Base-by-base conservation (phyloP, 306 rosid genomes). In the Acacia confusa region DNA sequence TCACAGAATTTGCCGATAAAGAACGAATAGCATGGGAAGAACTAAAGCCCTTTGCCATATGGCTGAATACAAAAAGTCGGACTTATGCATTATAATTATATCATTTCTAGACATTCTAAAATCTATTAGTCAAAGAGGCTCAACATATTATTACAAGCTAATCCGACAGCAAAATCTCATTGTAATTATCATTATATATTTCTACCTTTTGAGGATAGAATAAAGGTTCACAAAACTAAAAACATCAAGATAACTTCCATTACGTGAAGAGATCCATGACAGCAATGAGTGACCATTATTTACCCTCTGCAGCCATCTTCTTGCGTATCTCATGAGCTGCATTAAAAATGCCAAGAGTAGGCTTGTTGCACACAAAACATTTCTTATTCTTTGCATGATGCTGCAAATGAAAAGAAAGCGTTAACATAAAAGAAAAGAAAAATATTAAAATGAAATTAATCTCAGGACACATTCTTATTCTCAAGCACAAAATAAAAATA, bases 331-430 rank as follows among this genome's bases (percentile, higher is more conserved):
- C 94, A 5, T 87, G 94, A 70, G 94, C 94, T 43, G 94, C 81
- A 75, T 92, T 88, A 79, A 91, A 93, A 77, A 87, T 90, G 52
- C 96, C 96, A 17, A 88, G 91, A 0, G 91, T 92, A 40, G 97
- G 97, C 81, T 88, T 83, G 86, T 94, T 86, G 92, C 95, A 94
- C 66, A 92, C 94, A 73, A 88, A 90, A 84, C 95, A 94, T 78
- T 90, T 94, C 90, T 92, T 94, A 83, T 92, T 92, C 90, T 89
- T 94, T 12, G 91, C 36, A 79, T 94, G 95, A 85, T 90, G 97
- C 92, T 87, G 97, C 32, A 58, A 83, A 82, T 64, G 38, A 78
- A 76, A 78, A 58, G 44, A 44, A 27, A 79, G 14, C 44, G 13
- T 43, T 36, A 7, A 73, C 53, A 48, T 14, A 14, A 24, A 66